Evolutionary conservation across 768 basidiomycete genomes (phyloP), one percentile per base, ranked within the genome.

Genomic region (Tricholomella constricta): DNA sequence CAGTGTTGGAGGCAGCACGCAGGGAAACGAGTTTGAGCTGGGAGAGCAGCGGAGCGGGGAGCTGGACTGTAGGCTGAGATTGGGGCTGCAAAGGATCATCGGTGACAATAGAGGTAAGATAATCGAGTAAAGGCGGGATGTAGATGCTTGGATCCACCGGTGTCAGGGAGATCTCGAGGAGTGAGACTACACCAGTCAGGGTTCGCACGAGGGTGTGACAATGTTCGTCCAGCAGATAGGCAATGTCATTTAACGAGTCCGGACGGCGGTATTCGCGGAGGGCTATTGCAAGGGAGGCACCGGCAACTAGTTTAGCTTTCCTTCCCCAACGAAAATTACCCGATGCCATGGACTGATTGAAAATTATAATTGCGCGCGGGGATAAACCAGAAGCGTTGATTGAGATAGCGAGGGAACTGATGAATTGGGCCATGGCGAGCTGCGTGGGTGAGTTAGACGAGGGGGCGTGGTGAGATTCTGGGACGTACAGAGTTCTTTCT

Each of bases 241-340:
- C 85, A 55, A 94, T 82, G 56, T 89, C 83, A 47, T 75, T 76
- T 42, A 91, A 73, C 11, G 81, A 80, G 64, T 88, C 86, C 25
- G 86, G 82, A 51, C 81, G 84, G 61, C 76, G 82, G 52, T 79
- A 76, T 72, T 91, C 86, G 45, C 90, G 85, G 37, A 91, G 73
- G 5, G 88, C 84, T 50, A 91, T 78, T 22, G 83, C 78, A 23
- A 91, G 72, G 41, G 84, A 81, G 2, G 85, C 88, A 11, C 83
- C 91, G 0, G 87, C 86, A 11, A 82, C 76, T 38, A 82, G 71
- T 66, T 81, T 89, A 19, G 90, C 85, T 57, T 78, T 84, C 46
- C 82, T 77, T 32, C 91, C 91, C 90, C 90, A 94, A 32, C 80
- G 81, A 63, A 82, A 86, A 9, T 73, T 66, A 12, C 79, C 81